Evolutionary conservation across 257 asterid species (phyloP), one percentile per base, ranked within the genome.

Genomic region (Nicotiana undulata): DNA sequence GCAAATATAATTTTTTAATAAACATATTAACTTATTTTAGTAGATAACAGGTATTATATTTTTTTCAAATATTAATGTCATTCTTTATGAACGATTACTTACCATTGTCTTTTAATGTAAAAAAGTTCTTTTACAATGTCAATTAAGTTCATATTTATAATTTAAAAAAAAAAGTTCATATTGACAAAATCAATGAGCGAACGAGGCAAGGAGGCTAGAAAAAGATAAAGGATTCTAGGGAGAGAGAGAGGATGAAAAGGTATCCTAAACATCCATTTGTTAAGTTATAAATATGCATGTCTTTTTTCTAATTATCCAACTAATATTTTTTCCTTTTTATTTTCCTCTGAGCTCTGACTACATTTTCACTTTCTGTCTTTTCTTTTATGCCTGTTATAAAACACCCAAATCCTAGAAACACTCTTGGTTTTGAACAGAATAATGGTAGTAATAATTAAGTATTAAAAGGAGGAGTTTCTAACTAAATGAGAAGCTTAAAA

Each of bases 371-470:
- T 88, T 90, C 75, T 89, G 92, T 89, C 91, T 84, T 89, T 86
- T 89, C 92, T 82, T 85, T 86, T 66, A 86, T 22, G 55, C 80
- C 88, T 90, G 94, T 83, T 82, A 88, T 81, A 90, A 85, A 92
- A 90, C 92, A 89, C 95, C 93, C 97, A 90, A 87, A 89, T 88
- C 86, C 87, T 67, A 67, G 79, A 88, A 85, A 88, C 86, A 52
- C 13, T 70, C 31, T 53, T 63, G 79, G 64, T 86, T 83, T 84
- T 66, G 87, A 77, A 85, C 66, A 28, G 66, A 81, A 83, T 82
- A 55, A 64, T 67, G 85, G 79, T 64, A 81, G 76, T 83, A 56
- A 51, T 67, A 29, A 26, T 26, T 20, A 24, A 28, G 28, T 61
- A 61, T 10, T 75, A 22, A 18, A 80, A 58, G 83, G 32, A 80